Conservation (phyloP, 352 stramenopile species). For the Thalassiosira sp. region DNA sequence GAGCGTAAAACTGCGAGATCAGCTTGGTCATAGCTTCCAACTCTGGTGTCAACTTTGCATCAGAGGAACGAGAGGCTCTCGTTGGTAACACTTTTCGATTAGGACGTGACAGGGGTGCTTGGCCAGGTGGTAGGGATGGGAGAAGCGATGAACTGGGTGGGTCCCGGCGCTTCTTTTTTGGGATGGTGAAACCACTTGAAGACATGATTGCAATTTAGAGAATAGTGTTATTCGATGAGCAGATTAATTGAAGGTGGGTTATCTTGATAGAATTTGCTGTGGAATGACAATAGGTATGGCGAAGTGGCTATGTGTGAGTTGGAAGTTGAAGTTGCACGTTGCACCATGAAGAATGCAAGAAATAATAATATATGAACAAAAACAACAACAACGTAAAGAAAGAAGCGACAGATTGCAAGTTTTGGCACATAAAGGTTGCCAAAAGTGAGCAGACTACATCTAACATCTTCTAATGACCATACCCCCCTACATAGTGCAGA, state of each 20-base stretch:
- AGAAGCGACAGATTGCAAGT: too few relatives aligned
- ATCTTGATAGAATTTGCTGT: neutral
- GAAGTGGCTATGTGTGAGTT: too few relatives aligned
- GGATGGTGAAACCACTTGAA: slow-evolving; percentile 47
- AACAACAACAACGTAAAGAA: too few relatives aligned
- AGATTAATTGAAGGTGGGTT: neutral
- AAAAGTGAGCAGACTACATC: too few relatives aligned
- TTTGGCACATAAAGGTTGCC: too few relatives aligned
- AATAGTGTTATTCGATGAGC: neutral
- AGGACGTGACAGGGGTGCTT: slow-evolving; percentile 5
- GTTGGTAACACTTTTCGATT: slow-evolving; percentile 39
- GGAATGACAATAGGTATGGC: too few relatives aligned
- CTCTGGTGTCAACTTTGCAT: slow-evolving; percentile 12
- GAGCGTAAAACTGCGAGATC: slow-evolving; percentile 17
- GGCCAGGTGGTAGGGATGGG: slow-evolving; percentile 1
- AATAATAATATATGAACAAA: too few relatives aligned
- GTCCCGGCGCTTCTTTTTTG: slow-evolving; percentile 45
- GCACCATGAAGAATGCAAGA: too few relatives aligned
- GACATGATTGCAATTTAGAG: slow-evolving; percentile 31
- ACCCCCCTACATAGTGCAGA: too few relatives aligned
- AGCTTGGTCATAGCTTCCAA: slow-evolving; percentile 29
- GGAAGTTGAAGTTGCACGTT: too few relatives aligned
- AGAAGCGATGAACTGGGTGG: neutral
- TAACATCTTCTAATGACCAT: too few relatives aligned
- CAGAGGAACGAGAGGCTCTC: slow-evolving; percentile 20